Conservation (phyloP, 768 basidiomycete genomes). For the Pisolithus albus region DNA sequence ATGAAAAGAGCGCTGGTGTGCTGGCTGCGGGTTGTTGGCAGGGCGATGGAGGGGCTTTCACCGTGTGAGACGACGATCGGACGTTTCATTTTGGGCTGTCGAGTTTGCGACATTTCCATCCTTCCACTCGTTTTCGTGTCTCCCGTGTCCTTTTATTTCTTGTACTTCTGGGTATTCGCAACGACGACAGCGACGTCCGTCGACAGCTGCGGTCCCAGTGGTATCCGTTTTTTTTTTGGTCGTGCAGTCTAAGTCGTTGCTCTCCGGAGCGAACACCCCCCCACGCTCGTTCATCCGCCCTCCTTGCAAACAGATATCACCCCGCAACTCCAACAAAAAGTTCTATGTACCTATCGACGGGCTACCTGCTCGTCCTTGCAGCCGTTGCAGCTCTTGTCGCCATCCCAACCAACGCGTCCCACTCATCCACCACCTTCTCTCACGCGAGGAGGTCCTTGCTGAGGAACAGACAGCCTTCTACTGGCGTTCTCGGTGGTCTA, state of each 20-base stretch:
- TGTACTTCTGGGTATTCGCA: background rate
- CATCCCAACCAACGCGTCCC: constrained; percentile 29
- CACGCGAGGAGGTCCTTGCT: constrained; percentile 29
- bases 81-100: background rate
- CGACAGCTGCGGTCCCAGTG: constrained; percentile 10
- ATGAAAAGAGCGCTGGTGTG: no score
- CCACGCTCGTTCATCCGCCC: constrained; percentile 38
- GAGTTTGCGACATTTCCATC: constrained; percentile 3
- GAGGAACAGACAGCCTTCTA: constrained; percentile 17
- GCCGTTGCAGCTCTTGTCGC: constrained; percentile 18
- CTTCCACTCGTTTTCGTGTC: constrained; percentile 11
- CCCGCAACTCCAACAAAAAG: background rate
- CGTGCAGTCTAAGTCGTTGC: constrained; percentile 2
- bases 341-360: constrained; percentile 16
- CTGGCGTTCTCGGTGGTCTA: constrained; percentile 1
- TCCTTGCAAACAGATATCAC: constrained; percentile 26
- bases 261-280: constrained; percentile 11
- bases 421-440: constrained; percentile 33
- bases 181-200: constrained; percentile 14
- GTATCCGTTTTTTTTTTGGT: background rate
- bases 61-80: background rate
- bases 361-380: constrained; percentile 23
- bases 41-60: background rate
- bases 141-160: background rate
- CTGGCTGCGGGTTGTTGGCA: background rate